Percentiles rank a stretch among this genome's conserved stretches.
Conservation (phyloP, 225 moss, liverwort and hornwort species). For the Asterella californica region DNA sequence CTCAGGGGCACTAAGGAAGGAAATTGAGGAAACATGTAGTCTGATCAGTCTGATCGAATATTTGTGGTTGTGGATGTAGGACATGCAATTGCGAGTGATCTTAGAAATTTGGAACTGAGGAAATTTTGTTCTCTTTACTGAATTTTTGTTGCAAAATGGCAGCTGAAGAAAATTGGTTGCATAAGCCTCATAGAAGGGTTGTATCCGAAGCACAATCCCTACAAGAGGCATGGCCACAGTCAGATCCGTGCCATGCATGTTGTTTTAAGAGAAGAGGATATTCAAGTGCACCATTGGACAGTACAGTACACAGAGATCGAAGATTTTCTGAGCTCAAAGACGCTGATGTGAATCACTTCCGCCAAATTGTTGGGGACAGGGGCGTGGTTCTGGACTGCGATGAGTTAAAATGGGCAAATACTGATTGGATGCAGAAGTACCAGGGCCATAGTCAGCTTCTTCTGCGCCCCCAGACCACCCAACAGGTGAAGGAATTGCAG, state of each 20-base stretch:
- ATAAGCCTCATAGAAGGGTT: neutral
- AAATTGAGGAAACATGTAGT: neutral
- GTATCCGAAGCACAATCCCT: neutral
- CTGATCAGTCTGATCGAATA: neutral
- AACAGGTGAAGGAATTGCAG: constrained; percentile 46
- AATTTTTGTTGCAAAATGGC: neutral
- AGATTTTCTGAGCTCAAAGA: constrained; percentile 66
- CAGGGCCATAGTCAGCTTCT: constrained; percentile 78
- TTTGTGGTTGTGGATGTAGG: neutral
- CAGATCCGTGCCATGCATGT: neutral
- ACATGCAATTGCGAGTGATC: neutral
- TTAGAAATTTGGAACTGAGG: neutral
- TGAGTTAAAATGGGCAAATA: constrained; percentile 76
- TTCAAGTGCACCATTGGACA: constrained; percentile 28
- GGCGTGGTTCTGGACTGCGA: constrained; percentile 69
- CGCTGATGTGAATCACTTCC: constrained; percentile 56
- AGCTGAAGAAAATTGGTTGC: neutral
- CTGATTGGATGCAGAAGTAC: constrained; percentile 96
- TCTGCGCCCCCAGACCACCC: constrained; percentile 75
- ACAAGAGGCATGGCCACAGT: neutral
- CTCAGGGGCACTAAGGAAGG: neutral
- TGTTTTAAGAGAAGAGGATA: constrained; percentile 30
- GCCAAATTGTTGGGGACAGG: constrained; percentile 59
- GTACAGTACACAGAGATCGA: constrained; percentile 38
- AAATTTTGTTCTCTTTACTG: neutral